Evolutionary conservation across 2,329 filamentous ascomycete genomes (phyloP).

Genomic region (Trichoderma sp.): DNA sequence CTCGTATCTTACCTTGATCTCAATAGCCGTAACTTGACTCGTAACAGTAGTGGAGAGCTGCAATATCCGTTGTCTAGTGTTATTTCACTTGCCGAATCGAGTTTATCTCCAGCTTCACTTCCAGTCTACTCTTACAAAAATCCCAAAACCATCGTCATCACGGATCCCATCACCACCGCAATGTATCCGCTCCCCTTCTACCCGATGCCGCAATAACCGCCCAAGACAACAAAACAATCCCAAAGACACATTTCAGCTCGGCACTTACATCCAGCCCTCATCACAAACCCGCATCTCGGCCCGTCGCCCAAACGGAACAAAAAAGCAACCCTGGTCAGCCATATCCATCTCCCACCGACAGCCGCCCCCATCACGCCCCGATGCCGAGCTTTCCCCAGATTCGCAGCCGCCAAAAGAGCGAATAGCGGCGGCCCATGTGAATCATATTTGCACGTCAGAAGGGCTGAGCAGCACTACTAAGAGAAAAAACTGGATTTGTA

Average conservation of each 20-base stretch:
- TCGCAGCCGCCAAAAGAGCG: background rate
- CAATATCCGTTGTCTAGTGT: background rate
- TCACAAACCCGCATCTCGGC: background rate
- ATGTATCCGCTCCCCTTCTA: background rate
- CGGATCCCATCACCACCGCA: background rate
- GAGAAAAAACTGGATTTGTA: background rate
- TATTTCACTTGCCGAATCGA: background rate
- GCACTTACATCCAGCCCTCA: background rate
- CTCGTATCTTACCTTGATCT: background rate
- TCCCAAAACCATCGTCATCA: background rate
- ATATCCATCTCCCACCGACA: background rate
- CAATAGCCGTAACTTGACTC: background rate
- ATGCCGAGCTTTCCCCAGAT: conserved; percentile 20
- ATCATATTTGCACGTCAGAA: background rate
- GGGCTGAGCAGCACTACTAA: background rate
- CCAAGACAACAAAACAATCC: background rate
- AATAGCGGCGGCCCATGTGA: background rate
- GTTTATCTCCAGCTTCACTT: background rate
- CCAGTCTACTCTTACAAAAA: background rate
- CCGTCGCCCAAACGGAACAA: background rate
- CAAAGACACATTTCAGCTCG: background rate
- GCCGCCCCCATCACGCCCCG: background rate
- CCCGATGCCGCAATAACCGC: background rate
- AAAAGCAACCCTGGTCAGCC: background rate
- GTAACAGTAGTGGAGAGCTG: background rate